Conservation (phyloP, 352 stramenopile species). For the Labyrinthula sp. region DNA sequence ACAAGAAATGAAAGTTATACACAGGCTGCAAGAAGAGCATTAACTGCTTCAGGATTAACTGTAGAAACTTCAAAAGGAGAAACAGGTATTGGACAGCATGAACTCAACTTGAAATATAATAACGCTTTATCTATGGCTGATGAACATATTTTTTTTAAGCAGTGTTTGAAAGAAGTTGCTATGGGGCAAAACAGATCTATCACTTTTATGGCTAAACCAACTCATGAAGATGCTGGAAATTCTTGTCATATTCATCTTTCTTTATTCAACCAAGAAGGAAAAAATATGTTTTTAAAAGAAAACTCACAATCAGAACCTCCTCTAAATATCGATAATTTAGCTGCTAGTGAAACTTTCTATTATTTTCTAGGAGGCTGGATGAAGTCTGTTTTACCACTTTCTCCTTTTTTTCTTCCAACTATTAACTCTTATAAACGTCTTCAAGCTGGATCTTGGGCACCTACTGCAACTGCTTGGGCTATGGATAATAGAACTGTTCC, state of each 20-base stretch:
- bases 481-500: constrained; percentile 26
- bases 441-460: constrained; percentile 9
- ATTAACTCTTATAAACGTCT: constrained; percentile 30
- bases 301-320: no score
- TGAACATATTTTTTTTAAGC: constrained; percentile 29
- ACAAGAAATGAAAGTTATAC: constrained; percentile 10
- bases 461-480: constrained; percentile 12
- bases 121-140: constrained; percentile 22
- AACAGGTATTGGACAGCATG: constrained; percentile 26
- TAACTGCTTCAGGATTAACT: constrained; percentile 7
- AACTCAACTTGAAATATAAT: constrained; percentile 26
- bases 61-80: constrained; percentile 29
- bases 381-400: constrained; percentile 11
- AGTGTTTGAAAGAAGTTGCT: constrained; percentile 28
- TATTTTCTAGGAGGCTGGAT: constrained; percentile 29
- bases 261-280: neutral
- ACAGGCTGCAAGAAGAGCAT: neutral
- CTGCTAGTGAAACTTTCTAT: constrained; percentile 9
- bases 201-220: constrained; percentile 30
- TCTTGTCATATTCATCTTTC: constrained; percentile 28
- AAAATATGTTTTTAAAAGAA: constrained; percentile 21
- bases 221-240: constrained; percentile 5
- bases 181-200: constrained; percentile 3
- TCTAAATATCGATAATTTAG: no score
- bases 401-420: constrained; percentile 20